Base-by-base conservation (phyloP, 2,329 filamentous ascomycete genomes). In the Pseudopyricularia cyperi region DNA sequence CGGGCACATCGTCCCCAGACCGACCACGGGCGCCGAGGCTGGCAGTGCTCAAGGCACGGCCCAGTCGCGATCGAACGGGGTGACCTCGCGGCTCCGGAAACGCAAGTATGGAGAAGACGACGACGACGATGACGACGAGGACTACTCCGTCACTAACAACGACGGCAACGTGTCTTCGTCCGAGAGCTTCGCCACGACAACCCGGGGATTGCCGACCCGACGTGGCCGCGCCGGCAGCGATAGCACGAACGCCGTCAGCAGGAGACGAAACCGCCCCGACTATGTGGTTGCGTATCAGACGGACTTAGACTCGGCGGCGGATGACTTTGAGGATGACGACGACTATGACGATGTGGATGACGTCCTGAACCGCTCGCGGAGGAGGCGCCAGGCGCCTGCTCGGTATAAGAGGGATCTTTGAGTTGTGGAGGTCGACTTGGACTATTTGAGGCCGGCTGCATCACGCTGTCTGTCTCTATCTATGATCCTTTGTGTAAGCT, bases 101-200 rank as follows among this genome's bases (percentile, higher is more conserved):
- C 56, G 56, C 48, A 55, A 56, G 42, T 12, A 30, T 39, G 37
- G 14, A 30, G 35, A 33, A 7, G 46, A 50, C 7, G 53, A 50
- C 6, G 46, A 46, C 24, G 50, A 52, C 37, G 50, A 51, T 2
- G 46, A 52, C 17, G 50, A 35, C 3, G 50, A 49, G 4, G 50
- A 22, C 28, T 47, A 49, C 30, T 26, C 32, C 11, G 50, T 22
- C 35, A 22, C 49, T 14, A 28, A 44, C 39, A 50, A 30, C 22
- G 34, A 53, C 32, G 26, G 15, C 30, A 37, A 42, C 50, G 34
- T n/a, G 17, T 35, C 47, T 4, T 34, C 30, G 4, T 33, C 17
- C 19, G 47, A 49, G 19, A 22, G 30, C 12, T 17, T 33, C 19
- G 32, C 47, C 32, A 22, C 32, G 12, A 15, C 17, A 17, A 28